These are phyloP conservation scores for maize (Zea mays) DNA, from an alignment of 176 grass and related monocot genomes.

Conservation along the genomic window Zm-B73-REFERENCE-NAM-5.0 NC_050103.1:170166001-170166500, in stretches of 20 bases:
- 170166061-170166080: not conserved
- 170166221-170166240: constrained; percentile 18
- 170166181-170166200: not conserved
- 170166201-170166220: constrained; percentile 1
- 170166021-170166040: not conserved
- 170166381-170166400: not conserved
- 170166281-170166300: not conserved
- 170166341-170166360: not conserved
- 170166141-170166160: too few relatives aligned
- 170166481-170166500: constrained; percentile 90
- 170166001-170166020: constrained; percentile 74
- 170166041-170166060: constrained; percentile 5
- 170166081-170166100: constrained; percentile 12
- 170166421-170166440: constrained; percentile 89
- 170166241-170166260: not conserved
- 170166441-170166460: constrained; percentile 85
- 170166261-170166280: not conserved
- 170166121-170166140: not conserved
- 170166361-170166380: not conserved
- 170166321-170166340: not conserved
- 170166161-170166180: not conserved
- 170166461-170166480: constrained; percentile 95
- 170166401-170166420: constrained; percentile 79
- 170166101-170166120: not conserved
- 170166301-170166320: constrained; percentile 5